Base-by-base conservation (phyloP, 305 asterid genomes). In the Ilex paraguariensis region DNA sequence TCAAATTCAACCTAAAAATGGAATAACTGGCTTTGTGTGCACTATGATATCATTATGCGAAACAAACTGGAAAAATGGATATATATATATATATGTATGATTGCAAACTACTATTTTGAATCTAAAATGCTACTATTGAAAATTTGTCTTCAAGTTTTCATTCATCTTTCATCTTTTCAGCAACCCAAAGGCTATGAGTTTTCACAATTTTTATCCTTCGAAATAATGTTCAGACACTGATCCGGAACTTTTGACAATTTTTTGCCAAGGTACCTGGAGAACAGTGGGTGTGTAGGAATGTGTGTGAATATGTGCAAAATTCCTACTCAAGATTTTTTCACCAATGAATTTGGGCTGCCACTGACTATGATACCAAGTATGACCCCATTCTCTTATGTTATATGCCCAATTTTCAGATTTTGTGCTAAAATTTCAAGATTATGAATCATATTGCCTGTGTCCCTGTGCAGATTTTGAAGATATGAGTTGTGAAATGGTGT, bases 251-350 rank as follows among this genome's bases (percentile, higher is more conserved):
- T 28, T 44, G 7, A 10, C 32, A 45, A 16, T 46, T 31, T 64
- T 8, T 16, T 15, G 31, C 59, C 30, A 65, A 90, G 96, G 96
- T 88, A 92, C 74, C 57, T 90, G 83, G 98, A 92, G 82, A 92
- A 87, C 81, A 87, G 94, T 62, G 95, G 97, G 0, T 92, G 98
- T 57, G 91, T 90, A 36, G 97, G 97, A 66, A 80, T 85, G 96
- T 92, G 97, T 48, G 82, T 90, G 14, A 90, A 90, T 71, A 85
- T 92, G 96, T 92, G 97, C 77, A 87, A 92, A 78, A 85, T 90
- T 70, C 98, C 98, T 2, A 92, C 97, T 1, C 98, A 92, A 72
- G 95, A 90, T 64, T 92, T 92, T 61, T 92, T 92, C 86, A 92
- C 98, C 73, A 87, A 87, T 15, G 97, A 92, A 66, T 92, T 87